These are phyloP conservation scores for Diaporthe caulivora DNA, from an alignment of 2,329 filamentous ascomycete genomes.

Conservation along the genomic window DNA sequence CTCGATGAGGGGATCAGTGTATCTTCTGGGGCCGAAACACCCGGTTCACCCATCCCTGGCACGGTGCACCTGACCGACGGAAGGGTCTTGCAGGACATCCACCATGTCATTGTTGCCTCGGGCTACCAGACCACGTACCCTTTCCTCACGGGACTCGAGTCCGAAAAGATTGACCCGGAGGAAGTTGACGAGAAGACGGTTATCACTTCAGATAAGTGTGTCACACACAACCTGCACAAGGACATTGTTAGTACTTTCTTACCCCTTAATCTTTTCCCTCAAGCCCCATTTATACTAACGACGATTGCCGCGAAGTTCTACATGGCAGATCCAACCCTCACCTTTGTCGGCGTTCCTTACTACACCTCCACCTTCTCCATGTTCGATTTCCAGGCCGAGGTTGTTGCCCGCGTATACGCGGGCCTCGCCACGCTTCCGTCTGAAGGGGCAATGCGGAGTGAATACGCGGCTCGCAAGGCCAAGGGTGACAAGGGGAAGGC, in stretches of 20 bases:
- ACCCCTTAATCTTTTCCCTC: rapidly evolving
- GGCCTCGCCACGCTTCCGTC: conserved; percentile 63
- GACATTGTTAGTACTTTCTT: conserved; percentile 60
- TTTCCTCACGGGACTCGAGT: conserved; percentile 67
- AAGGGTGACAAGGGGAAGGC: conserved; percentile 50
- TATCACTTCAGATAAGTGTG: conserved; percentile 72
- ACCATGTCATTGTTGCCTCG: conserved; percentile 74
- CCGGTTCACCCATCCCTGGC: conserved; percentile 58
- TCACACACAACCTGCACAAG: conserved; percentile 75
- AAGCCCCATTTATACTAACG: background rate
- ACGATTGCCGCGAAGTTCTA: conserved; percentile 61
- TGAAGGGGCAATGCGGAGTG: conserved; percentile 52
- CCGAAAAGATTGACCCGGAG: conserved; percentile 51
- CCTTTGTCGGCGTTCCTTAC: conserved; percentile 75
- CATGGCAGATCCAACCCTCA: conserved; percentile 73
- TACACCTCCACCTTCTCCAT: conserved; percentile 76
- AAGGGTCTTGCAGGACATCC: conserved; percentile 63
- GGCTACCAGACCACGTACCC: conserved; percentile 78
- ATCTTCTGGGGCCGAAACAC: conserved; percentile 10
- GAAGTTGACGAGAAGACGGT: conserved; percentile 66
- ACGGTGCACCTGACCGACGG: conserved; percentile 67
- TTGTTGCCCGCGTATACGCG: conserved; percentile 67
- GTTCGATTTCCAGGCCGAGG: conserved; percentile 78
- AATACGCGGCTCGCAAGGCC: conserved; percentile 48
- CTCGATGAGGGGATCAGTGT: conserved; percentile 48